Evolutionary conservation across 1,284 basidiomycete species (phyloP).

Genomic region (Thecaphora frezii): DNA sequence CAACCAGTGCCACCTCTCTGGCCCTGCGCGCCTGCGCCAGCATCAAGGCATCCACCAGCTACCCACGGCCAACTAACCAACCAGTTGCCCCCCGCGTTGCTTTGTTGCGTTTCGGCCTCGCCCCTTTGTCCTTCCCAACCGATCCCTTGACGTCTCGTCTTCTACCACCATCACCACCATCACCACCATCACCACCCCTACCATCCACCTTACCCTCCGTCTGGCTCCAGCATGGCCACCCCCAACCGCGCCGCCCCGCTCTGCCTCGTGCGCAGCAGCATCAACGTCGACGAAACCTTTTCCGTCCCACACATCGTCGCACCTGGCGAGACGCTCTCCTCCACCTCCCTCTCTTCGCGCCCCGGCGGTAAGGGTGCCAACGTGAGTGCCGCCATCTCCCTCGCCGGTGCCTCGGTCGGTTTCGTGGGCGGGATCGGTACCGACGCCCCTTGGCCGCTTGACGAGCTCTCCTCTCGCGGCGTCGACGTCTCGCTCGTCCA

Average conservation of each 20-base stretch:
- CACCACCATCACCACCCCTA: too few relatives aligned
- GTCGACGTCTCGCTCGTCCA: slow-evolving; percentile 37
- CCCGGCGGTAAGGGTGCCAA: slow-evolving; percentile 58
- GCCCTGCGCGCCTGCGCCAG: too few relatives aligned
- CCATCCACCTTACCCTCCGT: background rate
- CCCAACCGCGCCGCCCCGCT: slow-evolving; percentile 14
- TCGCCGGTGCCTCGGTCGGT: slow-evolving; percentile 39
- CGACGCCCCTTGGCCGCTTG: slow-evolving; percentile 53
- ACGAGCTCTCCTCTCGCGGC: slow-evolving; percentile 39
- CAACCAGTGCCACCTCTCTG: too few relatives aligned
- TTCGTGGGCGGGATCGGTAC: slow-evolving; percentile 48
- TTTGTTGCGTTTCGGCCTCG: too few relatives aligned
- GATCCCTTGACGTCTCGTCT: too few relatives aligned
- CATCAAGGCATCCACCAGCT: too few relatives aligned
- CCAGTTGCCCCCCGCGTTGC: too few relatives aligned
- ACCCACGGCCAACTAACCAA: too few relatives aligned
- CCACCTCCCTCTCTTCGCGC: slow-evolving; percentile 35
- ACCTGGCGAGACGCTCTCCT: slow-evolving; percentile 54
- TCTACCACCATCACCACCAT: too few relatives aligned
- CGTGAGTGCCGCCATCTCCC: slow-evolving; percentile 48
- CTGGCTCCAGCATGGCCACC: background rate
- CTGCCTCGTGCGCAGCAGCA: slow-evolving; percentile 52
- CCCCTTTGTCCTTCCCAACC: too few relatives aligned
- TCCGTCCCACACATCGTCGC: slow-evolving; percentile 49
- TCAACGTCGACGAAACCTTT: slow-evolving; percentile 58